Evolutionary conservation across 2,329 filamentous ascomycete genomes (phyloP).

Genomic region (Aspergillus glaucus): DNA sequence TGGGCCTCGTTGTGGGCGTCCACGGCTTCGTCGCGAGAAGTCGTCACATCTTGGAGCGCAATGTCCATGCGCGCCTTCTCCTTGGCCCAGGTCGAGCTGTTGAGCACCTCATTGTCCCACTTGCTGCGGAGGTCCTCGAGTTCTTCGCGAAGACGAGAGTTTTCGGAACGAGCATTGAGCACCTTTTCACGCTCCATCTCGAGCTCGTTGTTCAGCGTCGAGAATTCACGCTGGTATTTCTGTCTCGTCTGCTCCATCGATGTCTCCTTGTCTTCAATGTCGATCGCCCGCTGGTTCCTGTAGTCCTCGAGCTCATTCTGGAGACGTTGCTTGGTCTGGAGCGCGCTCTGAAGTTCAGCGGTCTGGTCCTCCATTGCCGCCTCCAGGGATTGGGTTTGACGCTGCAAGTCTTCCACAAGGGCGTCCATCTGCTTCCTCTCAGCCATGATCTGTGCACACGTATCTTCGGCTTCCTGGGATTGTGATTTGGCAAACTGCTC

Average conservation of each 20-base stretch:
- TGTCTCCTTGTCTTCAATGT: constrained; percentile 93
- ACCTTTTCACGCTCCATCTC: constrained; percentile 89
- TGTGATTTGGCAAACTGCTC: constrained; percentile 92
- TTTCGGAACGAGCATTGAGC: constrained; percentile 77
- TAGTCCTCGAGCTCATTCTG: constrained; percentile 98
- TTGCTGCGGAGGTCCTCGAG: constrained; percentile 90
- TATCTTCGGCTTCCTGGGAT: constrained; percentile 84
- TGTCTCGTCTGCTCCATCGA: constrained; percentile 95
- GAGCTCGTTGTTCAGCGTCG: constrained; percentile 81
- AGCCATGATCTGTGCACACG: constrained; percentile 80
- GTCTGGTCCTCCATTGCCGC: constrained; percentile 87
- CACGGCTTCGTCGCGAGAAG: constrained; percentile 89
- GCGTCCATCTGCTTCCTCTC: constrained; percentile 87
- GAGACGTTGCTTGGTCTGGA: constrained; percentile 86
- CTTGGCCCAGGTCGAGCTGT: constrained; percentile 97
- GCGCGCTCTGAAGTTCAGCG: constrained; percentile 76
- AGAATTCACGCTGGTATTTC: constrained; percentile 94
- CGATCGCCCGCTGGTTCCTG: constrained; percentile 86
- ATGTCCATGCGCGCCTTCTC: constrained; percentile 90
- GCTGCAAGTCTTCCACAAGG: constrained; percentile 80
- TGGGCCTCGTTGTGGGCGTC: constrained; percentile 93
- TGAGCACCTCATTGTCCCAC: constrained; percentile 97
- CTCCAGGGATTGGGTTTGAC: constrained; percentile 81
- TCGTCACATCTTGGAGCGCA: constrained; percentile 78
- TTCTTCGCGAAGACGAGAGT: constrained; percentile 84